Evolutionary conservation across 768 basidiomycete genomes (phyloP).

Genomic region (Candolleomyces efflorescens): DNA sequence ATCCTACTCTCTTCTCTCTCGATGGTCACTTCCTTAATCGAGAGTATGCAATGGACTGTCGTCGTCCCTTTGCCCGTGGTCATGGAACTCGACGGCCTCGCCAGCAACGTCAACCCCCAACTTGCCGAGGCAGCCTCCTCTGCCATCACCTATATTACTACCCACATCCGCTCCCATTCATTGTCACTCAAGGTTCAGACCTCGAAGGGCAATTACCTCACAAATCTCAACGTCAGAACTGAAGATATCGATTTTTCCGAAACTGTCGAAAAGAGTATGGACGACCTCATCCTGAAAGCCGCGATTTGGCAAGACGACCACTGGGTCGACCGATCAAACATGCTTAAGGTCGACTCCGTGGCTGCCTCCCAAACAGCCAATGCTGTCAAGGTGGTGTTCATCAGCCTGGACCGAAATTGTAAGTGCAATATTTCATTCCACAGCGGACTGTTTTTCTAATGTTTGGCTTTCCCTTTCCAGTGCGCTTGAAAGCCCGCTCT

Average conservation of each 20-base stretch:
- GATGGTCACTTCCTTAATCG: constrained; percentile 69
- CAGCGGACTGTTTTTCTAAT: constrained; percentile 10
- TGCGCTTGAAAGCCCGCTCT: constrained; percentile 87
- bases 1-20: constrained; percentile 82
- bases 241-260: constrained; percentile 76
- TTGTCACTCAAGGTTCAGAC: constrained; percentile 91
- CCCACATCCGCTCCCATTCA: constrained; percentile 69
- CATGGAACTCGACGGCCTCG: constrained; percentile 95
- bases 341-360: constrained; percentile 46
- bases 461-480: constrained; percentile 32
- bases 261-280: constrained; percentile 72
- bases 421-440: constrained; percentile 29
- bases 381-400: constrained; percentile 79
- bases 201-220: constrained; percentile 89
- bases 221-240: constrained; percentile 73
- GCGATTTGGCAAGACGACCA: constrained; percentile 93
- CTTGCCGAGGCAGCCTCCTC: constrained; percentile 73
- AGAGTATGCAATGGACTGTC: constrained; percentile 80
- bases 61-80: constrained; percentile 91
- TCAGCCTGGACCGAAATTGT: constrained; percentile 93
- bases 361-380: constrained; percentile 33
- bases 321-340: constrained; percentile 78
- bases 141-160: constrained; percentile 72
- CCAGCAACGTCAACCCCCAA: constrained; percentile 44
- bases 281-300: constrained; percentile 90